Conservation (phyloP, 2,329 filamentous ascomycete species). For the Sporothrix schenckii region DNA sequence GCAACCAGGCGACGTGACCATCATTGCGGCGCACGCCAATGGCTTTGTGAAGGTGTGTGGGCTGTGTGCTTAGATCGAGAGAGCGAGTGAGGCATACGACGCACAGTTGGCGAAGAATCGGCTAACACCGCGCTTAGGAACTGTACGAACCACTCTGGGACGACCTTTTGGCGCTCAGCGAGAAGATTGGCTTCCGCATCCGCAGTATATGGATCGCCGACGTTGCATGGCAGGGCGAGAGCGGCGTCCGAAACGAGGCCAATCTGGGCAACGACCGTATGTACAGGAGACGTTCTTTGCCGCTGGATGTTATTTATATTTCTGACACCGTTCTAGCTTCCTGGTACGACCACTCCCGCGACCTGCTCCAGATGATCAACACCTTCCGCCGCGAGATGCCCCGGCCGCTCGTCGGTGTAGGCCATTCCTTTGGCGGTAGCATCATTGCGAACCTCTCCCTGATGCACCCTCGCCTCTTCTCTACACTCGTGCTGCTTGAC, state of each 20-base stretch:
- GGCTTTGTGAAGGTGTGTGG: constrained; percentile 78
- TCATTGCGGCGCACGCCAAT: constrained; percentile 87
- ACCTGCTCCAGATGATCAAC: constrained; percentile 84
- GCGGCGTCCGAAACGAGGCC: constrained; percentile 74
- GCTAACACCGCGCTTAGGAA: constrained; percentile 54
- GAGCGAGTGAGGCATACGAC: neutral
- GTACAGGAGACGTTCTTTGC: constrained; percentile 38
- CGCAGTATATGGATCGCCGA: constrained; percentile 89
- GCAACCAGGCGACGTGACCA: constrained; percentile 75
- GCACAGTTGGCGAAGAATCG: neutral
- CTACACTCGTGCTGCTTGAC: constrained; percentile 77
- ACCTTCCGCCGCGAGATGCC: constrained; percentile 77
- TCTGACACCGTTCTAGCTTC: constrained; percentile 57
- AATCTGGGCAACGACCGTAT: constrained; percentile 81
- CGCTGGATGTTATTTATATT: neutral
- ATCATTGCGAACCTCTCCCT: constrained; percentile 72
- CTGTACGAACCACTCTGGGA: constrained; percentile 92
- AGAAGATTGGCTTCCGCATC: constrained; percentile 66
- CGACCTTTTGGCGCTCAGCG: constrained; percentile 66
- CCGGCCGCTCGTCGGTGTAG: constrained; percentile 79
- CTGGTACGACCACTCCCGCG: constrained; percentile 84
- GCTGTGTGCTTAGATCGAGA: too few species aligned
- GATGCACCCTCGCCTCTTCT: constrained; percentile 79
- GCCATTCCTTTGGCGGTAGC: constrained; percentile 85
- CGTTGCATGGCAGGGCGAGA: constrained; percentile 80